Evolutionary conservation across 305 asterid genomes (phyloP).

Genomic region (Fraxinus latifolia): DNA sequence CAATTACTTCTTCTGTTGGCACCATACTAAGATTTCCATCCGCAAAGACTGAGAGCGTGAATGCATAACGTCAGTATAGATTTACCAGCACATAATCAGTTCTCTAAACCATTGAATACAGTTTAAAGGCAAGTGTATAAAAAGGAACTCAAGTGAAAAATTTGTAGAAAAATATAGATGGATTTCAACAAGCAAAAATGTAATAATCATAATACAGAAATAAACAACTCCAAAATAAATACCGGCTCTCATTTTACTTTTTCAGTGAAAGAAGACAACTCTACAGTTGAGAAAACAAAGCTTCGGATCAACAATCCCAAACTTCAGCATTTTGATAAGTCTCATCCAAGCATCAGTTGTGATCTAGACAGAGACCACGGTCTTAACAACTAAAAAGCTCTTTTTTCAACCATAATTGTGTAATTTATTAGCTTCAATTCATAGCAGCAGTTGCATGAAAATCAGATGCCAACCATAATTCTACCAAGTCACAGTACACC

Average conservation of each 20-base stretch:
- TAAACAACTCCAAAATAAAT: neutral
- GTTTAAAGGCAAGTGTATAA: neutral
- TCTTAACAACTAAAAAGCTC: neutral
- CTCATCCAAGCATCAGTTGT: neutral
- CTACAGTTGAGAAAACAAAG: neutral
- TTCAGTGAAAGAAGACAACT: neutral
- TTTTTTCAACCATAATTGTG: neutral
- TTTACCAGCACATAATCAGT: constrained; percentile 15
- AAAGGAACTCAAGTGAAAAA: neutral
- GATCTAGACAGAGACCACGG: neutral
- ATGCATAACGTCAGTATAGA: constrained; percentile 20
- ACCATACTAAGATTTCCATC: constrained; percentile 54
- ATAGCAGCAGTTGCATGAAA: neutral
- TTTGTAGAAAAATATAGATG: neutral
- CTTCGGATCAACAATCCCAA: neutral
- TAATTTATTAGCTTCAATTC: neutral
- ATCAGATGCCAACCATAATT: neutral
- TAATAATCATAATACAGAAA: neutral
- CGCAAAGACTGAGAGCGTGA: constrained; percentile 38
- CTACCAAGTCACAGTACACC: neutral
- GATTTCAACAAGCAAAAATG: neutral
- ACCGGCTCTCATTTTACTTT: neutral
- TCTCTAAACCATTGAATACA: neutral
- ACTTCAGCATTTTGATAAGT: neutral
- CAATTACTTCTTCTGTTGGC: constrained; percentile 56